Percentiles rank a stretch among this genome's conserved stretches.
phyloP scores from a whole-genome alignment of 805 yeast genomes.

The Kodamaea restingae region DNA sequence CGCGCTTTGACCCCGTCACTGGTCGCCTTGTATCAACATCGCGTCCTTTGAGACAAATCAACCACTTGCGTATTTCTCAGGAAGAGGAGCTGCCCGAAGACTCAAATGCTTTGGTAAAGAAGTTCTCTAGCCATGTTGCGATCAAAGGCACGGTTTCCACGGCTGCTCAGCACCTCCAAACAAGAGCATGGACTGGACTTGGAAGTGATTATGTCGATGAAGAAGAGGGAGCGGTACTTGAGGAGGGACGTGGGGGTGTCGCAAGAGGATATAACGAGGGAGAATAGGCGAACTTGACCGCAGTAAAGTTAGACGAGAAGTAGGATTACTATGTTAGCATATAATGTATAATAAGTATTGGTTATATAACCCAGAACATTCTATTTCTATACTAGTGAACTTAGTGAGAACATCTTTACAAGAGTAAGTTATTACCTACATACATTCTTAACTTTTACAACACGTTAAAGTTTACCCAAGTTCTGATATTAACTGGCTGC shows the following conservation, averaged over 20 bases:
- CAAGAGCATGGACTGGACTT: constrained; percentile 69
- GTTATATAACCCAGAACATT: too few species aligned
- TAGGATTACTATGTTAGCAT: too few species aligned
- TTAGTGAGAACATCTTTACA: too few species aligned
- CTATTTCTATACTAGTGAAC: too few species aligned
- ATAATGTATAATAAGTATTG: too few species aligned
- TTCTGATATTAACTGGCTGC: too few species aligned
- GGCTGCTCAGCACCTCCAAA: constrained; percentile 72
- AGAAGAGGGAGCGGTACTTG: constrained; percentile 71
- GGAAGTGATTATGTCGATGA: constrained; percentile 70
- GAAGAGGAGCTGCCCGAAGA: constrained; percentile 18
- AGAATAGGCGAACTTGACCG: too few species aligned
- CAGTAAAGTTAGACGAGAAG: not conserved
- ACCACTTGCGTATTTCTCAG: constrained; percentile 61
- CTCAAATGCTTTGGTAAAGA: constrained; percentile 45
- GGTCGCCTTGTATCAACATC: constrained; percentile 69
- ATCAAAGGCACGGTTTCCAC: constrained; percentile 83
- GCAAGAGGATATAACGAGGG: constrained; percentile 76
- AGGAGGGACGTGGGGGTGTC: constrained; percentile 80
- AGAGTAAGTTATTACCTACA: too few species aligned
- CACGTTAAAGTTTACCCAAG: too few species aligned
- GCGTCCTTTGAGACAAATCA: constrained; percentile 65
- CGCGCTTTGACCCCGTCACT: constrained; percentile 84
- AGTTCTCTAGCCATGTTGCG: constrained; percentile 54
- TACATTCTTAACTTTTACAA: too few species aligned